Conservation (phyloP, 495 filamentous ascomycete species). For the Gamarada debralockiae region DNA sequence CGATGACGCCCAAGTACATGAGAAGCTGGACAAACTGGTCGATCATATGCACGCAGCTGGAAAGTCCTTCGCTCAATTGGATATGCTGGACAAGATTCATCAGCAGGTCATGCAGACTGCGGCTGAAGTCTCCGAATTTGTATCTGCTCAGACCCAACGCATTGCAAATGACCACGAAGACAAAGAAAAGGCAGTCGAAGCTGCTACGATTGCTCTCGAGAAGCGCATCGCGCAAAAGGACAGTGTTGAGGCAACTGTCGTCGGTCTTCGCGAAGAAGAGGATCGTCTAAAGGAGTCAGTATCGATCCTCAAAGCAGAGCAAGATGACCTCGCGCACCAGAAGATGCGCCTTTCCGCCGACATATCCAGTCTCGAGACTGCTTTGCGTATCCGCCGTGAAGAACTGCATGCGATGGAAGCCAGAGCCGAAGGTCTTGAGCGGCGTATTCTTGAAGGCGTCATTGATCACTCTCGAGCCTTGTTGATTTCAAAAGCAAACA, state of each 20-base stretch:
- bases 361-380: constrained; percentile 82
- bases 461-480: constrained; percentile 90
- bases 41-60: constrained; percentile 56
- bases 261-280: constrained; percentile 60
- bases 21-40: constrained; percentile 83
- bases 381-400: constrained; percentile 80
- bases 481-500: constrained; percentile 58
- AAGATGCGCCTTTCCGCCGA: constrained; percentile 78
- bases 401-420: constrained; percentile 87
- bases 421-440: constrained; percentile 81
- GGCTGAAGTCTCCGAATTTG: constrained; percentile 79
- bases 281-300: constrained; percentile 56
- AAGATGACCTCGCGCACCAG: constrained; percentile 66
- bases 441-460: constrained; percentile 88
- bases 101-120: constrained; percentile 84
- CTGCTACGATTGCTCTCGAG: constrained; percentile 77
- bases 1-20: constrained; percentile 68
- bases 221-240: constrained; percentile 73
- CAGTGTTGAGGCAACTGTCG: constrained; percentile 68
- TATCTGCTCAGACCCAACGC: constrained; percentile 71
- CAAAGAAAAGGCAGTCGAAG: constrained; percentile 76
- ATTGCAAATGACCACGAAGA: constrained; percentile 76
- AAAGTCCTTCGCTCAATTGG: constrained; percentile 57
- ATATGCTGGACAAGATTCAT: constrained; percentile 85
- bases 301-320: constrained; percentile 54